Percentiles rank a stretch among this genome's conserved stretches.
Evolutionary conservation across 352 stramenopile genomes (phyloP).

Genomic region (Blastocystis sp.): DNA sequence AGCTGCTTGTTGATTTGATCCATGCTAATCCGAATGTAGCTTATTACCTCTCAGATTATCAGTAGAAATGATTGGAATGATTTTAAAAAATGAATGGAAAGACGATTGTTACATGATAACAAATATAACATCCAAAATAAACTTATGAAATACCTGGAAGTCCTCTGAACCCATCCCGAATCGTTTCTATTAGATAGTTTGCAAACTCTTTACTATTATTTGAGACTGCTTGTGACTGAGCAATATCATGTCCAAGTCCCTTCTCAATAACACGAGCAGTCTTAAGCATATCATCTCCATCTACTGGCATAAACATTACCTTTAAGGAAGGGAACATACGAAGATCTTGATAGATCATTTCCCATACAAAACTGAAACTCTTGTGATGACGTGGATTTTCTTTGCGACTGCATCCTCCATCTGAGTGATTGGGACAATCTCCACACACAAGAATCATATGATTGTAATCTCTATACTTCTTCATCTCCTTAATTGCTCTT

Average conservation of each 20-base stretch:
- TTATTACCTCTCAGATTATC: no score
- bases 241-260: neutral
- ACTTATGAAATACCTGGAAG: neutral
- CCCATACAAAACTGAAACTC: neutral
- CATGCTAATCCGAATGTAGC: no score
- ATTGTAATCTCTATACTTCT: neutral
- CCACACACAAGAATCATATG: slow-evolving; percentile 24
- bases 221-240: neutral
- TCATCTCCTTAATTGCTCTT: neutral
- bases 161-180: neutral
- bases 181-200: neutral
- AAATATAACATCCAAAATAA: neutral
- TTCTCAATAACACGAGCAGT: no score
- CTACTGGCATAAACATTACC: slow-evolving; percentile 2
- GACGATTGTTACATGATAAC: neutral
- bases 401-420: neutral
- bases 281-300: neutral
- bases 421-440: neutral
- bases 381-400: neutral
- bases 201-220: neutral
- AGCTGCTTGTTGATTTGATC: no score
- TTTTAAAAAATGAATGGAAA: neutral
- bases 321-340: neutral
- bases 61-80: neutral
- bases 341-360: neutral